Percentiles rank a stretch among this genome's conserved stretches.
Conservation (phyloP, 371 early-diverging fungal species). For the Nematocida sp. region DNA sequence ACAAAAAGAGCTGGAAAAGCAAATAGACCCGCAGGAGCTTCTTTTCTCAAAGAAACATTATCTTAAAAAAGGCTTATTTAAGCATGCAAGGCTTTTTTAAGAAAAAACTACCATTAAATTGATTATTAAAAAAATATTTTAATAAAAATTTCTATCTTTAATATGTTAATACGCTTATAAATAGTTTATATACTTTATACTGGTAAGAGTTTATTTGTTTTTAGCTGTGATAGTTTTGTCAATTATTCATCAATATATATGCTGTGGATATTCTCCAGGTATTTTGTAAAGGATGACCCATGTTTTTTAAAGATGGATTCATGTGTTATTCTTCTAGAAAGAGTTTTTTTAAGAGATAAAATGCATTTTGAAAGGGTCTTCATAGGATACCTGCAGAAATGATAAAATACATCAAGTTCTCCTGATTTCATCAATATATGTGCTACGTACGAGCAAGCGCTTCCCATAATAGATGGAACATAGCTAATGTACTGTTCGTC, state of each 20-base stretch:
- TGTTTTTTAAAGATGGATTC: constrained; percentile 51
- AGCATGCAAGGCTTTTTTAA: too few relatives aligned
- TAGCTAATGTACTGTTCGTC: constrained; percentile 75
- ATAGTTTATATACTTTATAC: too few relatives aligned
- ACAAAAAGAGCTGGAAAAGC: constrained; percentile 14
- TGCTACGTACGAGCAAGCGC: constrained; percentile 77
- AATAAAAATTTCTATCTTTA: too few relatives aligned
- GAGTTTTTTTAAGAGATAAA: constrained; percentile 13
- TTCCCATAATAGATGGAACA: constrained; percentile 75
- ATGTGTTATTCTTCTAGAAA: constrained; percentile 34
- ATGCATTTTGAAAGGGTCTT: constrained; percentile 12
- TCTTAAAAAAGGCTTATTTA: constrained; percentile 40
- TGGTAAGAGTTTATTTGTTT: too few relatives aligned
- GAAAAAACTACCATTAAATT: too few relatives aligned
- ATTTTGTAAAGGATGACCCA: constrained; percentile 35
- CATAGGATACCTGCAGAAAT: neutral
- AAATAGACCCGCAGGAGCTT: neutral
- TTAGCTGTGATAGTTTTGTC: too few relatives aligned
- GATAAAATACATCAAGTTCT: constrained; percentile 50
- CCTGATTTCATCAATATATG: constrained; percentile 75
- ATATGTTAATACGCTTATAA: too few relatives aligned
- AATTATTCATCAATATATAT: too few relatives aligned
- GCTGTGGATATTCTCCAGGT: constrained; percentile 7
- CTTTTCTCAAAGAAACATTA: constrained; percentile 49
- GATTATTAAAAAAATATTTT: too few relatives aligned